Conservation (phyloP, 164 flowering plant genomes). For the Houttuynia cordata region DNA sequence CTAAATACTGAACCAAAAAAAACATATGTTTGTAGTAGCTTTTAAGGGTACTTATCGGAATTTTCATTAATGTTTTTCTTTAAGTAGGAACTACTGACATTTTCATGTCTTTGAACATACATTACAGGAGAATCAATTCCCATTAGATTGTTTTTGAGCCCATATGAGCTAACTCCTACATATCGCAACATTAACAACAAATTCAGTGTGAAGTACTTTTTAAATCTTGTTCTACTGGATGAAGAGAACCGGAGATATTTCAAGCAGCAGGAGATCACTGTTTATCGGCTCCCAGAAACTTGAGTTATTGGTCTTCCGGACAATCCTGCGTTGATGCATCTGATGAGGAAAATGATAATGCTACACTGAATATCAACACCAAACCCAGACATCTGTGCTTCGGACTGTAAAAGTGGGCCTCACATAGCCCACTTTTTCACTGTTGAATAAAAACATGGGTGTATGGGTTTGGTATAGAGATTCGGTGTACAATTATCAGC, state of each 20-base stretch:
- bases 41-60: background rate
- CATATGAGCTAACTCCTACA: slow-evolving; percentile 27
- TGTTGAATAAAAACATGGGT: no score
- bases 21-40: no score
- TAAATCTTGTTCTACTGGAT: slow-evolving; percentile 26
- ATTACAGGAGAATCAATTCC: slow-evolving; percentile 28
- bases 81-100: background rate
- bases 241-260: slow-evolving; percentile 26
- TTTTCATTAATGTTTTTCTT: background rate
- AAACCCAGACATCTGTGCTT: no score
- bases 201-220: slow-evolving; percentile 23
- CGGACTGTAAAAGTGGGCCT: no score
- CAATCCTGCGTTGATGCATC: no score
- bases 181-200: slow-evolving; percentile 27
- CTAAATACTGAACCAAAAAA: no score
- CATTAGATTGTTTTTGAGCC: slow-evolving; percentile 22
- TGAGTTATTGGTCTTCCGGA: no score
- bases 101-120: background rate
- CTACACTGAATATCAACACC: no score
- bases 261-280: slow-evolving; percentile 26
- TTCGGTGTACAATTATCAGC: no score
- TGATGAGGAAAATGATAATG: no score
- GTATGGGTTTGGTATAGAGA: no score
- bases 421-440: no score
- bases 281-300: slow-evolving; percentile 12